These are phyloP conservation scores for Phytophthora pinifolia DNA, from an alignment of 352 stramenopile genomes.

Conservation along the genomic window DNA sequence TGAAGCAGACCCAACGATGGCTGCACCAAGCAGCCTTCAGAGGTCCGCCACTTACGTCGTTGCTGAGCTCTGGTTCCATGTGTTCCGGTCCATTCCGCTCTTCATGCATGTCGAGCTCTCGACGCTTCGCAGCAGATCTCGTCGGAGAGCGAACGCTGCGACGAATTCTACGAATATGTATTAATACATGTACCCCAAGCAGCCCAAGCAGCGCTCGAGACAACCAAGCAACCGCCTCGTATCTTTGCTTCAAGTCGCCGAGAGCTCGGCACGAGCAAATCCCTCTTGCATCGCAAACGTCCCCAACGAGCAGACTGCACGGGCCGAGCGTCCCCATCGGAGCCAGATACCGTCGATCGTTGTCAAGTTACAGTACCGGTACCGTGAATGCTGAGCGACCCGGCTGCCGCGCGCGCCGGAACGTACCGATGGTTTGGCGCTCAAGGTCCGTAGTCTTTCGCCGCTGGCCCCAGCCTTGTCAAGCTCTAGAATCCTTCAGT, in stretches of 20 bases:
- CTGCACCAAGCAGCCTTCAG: not conserved
- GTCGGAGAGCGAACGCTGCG: not conserved
- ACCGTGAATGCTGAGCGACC: no score
- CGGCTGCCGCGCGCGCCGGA: no score
- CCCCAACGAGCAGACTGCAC: slow-evolving; percentile 6
- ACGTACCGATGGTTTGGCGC: no score
- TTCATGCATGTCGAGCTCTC: no score
- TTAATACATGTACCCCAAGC: slow-evolving; percentile 3
- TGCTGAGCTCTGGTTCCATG: not conserved
- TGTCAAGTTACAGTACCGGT: not conserved
- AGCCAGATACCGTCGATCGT: slow-evolving; percentile 1
- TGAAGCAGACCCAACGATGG: no score
- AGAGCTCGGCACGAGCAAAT: slow-evolving; percentile 11
- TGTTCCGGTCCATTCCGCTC: slow-evolving; percentile 3
- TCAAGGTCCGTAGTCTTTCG: no score
- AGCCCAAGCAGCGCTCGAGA: slow-evolving; percentile 12
- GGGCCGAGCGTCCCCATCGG: slow-evolving; percentile 9
- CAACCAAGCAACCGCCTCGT: slow-evolving; percentile 13
- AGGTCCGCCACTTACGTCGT: slow-evolving; percentile 5
- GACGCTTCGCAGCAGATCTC: not conserved
- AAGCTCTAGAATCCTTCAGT: no score
- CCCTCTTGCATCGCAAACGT: slow-evolving; percentile 15
- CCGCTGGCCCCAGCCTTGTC: no score
- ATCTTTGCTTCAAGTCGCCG: slow-evolving; percentile 17
- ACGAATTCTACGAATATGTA: not conserved